Base-by-base conservation (phyloP, 176 grass and related monocot species). In the Juncus inflexus region DNA sequence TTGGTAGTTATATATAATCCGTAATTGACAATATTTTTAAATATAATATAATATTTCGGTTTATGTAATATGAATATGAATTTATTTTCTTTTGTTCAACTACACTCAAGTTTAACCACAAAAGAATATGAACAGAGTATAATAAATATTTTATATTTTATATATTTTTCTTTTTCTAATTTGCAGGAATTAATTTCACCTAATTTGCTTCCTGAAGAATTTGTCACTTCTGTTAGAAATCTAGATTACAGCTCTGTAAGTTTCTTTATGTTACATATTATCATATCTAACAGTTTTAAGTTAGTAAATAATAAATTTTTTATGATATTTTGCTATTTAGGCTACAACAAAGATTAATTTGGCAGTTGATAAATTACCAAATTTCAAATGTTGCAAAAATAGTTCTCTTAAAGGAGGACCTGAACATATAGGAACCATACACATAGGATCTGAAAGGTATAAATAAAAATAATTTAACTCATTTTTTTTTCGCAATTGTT, bases 191-290 rank as follows among this genome's bases (percentile, higher is more conserved):
- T 97, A 72, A 67, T 91, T 60, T 83, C 88, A 72, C 80, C 63
- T 42, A 77, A 78, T 64, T 62, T 79, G 45, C 94, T 97, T 73
- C 82, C 85, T 35, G 61, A 86, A 63, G 72, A 80, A 61, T 97
- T 97, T 67, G 70, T 91, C 52, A 58, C 52, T 72, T 65, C 83
- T 76, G 89, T 97, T 66, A 86, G 83, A 60, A 91, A 86, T 63
- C 70, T 79, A 71, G 94, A 97, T 80, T 97, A 97, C 79, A 97
- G 94, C 72, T 97, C 94, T 52, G 94, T 97, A 92, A 89, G 94
- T 58, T 86, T 61, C 39, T 74, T 65, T 49, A 54, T 42, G n/a
- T 28, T 28, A 28, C 1, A 28, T 28, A 28, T 28, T 28, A 28
- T 28, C 19, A 28, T 28, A 28, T 28, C 19, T 28, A 28, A 28